These are phyloP conservation scores for Bryopsis sp. DNA, from an alignment of 139 green algal species.

Conservation along the genomic window DNA sequence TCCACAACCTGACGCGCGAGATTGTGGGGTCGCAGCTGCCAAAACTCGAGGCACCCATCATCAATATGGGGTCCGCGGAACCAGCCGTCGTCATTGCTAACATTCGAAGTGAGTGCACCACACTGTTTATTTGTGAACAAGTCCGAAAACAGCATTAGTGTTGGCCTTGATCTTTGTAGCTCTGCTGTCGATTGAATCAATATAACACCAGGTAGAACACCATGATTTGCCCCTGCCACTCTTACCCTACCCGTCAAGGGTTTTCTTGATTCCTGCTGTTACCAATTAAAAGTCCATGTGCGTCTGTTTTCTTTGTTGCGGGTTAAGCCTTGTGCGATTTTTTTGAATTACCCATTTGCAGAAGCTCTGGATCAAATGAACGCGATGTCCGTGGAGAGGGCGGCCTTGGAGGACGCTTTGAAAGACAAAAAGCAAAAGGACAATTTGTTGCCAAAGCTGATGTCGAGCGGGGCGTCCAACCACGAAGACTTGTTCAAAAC, in stretches of 20 bases:
- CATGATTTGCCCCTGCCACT: too few species aligned
- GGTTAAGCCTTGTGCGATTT: too few species aligned
- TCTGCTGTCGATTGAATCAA: too few species aligned
- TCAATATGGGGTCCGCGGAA: neutral
- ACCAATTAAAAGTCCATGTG: too few species aligned
- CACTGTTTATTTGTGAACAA: neutral
- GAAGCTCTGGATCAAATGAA: slow-evolving; percentile 22
- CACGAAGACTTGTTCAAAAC: slow-evolving; percentile 55
- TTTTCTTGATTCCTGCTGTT: too few species aligned
- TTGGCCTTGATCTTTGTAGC: too few species aligned
- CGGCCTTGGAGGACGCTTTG: slow-evolving; percentile 77
- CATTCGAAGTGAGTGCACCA: neutral
- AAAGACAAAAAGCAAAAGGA: slow-evolving; percentile 73
- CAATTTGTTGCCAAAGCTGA: slow-evolving; percentile 83
- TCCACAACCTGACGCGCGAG: too few species aligned
- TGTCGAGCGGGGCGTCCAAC: slow-evolving; percentile 39
- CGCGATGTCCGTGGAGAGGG: slow-evolving; percentile 38
- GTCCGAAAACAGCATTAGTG: neutral
- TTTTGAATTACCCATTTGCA: too few species aligned
- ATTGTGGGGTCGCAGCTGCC: neutral
- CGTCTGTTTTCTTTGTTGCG: too few species aligned
- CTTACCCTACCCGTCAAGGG: too few species aligned
- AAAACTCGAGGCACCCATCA: neutral
- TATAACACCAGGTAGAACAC: too few species aligned
- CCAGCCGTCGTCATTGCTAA: neutral